A percentile compares a stretch with the other conserved stretches of the same genome.
Evolutionary conservation across 1,284 basidiomycete genomes (phyloP).

Genomic region (Stygiomarasmius scandens): DNA sequence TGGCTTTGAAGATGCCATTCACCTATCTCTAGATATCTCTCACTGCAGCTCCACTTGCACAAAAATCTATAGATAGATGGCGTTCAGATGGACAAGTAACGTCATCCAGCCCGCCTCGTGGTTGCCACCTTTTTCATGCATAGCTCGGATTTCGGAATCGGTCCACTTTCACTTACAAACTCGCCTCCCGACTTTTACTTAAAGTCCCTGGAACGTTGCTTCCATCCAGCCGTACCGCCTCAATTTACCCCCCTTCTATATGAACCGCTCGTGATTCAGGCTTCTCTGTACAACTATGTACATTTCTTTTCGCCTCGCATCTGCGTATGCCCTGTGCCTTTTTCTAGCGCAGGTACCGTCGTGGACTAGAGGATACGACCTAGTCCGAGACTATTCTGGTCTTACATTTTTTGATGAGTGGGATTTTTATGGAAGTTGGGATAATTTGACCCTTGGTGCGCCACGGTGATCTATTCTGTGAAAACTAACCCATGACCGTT

Average conservation of each 20-base stretch:
- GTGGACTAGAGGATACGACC: conserved; percentile 23
- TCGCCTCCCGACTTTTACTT: background rate
- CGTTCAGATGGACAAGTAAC: background rate
- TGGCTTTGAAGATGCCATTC: no score
- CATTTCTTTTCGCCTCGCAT: background rate
- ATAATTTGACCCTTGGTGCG: conserved; percentile 54
- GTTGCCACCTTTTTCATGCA: background rate
- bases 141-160: no score
- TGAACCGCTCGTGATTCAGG: background rate
- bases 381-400: conserved; percentile 45
- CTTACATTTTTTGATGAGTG: conserved; percentile 46
- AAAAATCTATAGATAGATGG: background rate
- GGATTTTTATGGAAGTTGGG: conserved; percentile 56
- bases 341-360: background rate
- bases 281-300: background rate
- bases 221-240: background rate
- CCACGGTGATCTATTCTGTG: no score
- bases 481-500: background rate
- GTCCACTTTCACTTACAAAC: background rate
- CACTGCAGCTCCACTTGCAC: background rate
- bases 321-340: background rate
- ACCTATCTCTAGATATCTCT: background rate
- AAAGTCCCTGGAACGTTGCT: conserved; percentile 1
- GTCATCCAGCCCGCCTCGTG: conserved; percentile 7
- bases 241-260: background rate